Evolutionary conservation across 75 land plant species (phyloP), one percentile per base, ranked within the genome.

Genomic region (Isoetes taiwanensis): DNA sequence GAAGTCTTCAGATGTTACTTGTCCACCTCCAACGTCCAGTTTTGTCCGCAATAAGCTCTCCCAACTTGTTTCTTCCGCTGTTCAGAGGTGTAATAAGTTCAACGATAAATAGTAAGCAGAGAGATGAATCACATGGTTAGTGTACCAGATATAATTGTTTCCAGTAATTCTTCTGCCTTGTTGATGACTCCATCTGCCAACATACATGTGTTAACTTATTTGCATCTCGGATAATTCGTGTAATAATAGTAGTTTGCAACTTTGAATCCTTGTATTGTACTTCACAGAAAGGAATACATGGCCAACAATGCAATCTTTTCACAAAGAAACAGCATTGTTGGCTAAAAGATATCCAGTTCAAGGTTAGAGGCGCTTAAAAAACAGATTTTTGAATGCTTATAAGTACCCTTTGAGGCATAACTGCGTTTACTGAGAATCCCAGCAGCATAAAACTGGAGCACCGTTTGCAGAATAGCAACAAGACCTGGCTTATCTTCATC

Each of bases 401-500:
- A n/a, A n/a, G 28, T 52, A 90, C 97, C 93, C 78, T 78, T 86
- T 37, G 57, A 57, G 30, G 88, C 94, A 73, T 86, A 90, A 63
- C 84, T 86, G 26, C 86, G 80, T 57, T 78, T 86, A 10, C 82
- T 73, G 19, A 86, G 78, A 43, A 74, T 58, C 56, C 32, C 75
- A 2, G 87, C 65, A 53, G 97, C 94, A 78, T 90, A 90, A 28
- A 86, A 57, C 67, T 90, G 97, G 61, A 90, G 63, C 46, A 90
- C 94, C 52, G 83, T 90, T 62, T 83, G 97, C 43, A 90, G 54
- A 72, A 90, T 80, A 56, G 97, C 94, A 34, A 76, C 78, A 26
- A 86, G 76, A 14, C 97, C 94, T 35, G 97, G 97, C 59, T 90
- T 86, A 59, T 90, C 97, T 23, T 61, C 75, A 78, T 86, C 94